These are phyloP conservation scores for Paspalum vaginatum DNA, from an alignment of 176 grass and related monocot genomes.

Conservation along the genomic window DNA sequence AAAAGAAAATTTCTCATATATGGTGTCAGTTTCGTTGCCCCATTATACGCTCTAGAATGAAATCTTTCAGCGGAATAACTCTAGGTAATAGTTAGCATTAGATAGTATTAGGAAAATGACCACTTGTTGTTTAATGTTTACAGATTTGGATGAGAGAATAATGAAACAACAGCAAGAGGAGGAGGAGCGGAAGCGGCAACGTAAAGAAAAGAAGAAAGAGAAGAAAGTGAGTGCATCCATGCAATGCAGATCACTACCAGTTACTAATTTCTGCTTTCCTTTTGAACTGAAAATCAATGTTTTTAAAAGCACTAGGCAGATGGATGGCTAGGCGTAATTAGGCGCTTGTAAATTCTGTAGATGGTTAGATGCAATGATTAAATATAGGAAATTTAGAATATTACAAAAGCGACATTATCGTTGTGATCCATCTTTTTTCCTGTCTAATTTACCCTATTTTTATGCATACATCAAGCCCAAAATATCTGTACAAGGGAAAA, in stretches of 20 bases:
- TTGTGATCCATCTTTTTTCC: too few species aligned
- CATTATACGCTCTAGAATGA: background rate
- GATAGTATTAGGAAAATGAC: background rate
- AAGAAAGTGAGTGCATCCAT: slow-evolving; percentile 63
- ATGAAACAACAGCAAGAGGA: slow-evolving; percentile 95
- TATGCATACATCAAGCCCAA: too few species aligned
- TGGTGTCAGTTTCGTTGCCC: background rate
- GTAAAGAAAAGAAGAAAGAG: slow-evolving; percentile 88
- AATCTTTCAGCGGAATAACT: background rate
- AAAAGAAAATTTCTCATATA: slow-evolving; percentile 4
- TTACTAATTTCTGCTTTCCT: background rate
- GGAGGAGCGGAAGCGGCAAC: slow-evolving; percentile 76
- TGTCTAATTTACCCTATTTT: too few species aligned
- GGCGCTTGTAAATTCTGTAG: too few species aligned
- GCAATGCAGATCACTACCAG: background rate
- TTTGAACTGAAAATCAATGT: background rate
- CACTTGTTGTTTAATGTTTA: background rate
- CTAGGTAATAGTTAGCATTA: background rate
- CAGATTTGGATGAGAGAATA: slow-evolving; percentile 98
- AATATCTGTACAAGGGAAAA: too few species aligned
- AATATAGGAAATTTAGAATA: too few species aligned
- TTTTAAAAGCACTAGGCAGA: too few species aligned
- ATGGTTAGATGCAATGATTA: too few species aligned
- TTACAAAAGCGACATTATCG: too few species aligned
- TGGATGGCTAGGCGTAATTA: too few species aligned